Evolutionary conservation across 2,329 filamentous ascomycete genomes (phyloP).

Genomic region (Hypoxylon rubiginosum): DNA sequence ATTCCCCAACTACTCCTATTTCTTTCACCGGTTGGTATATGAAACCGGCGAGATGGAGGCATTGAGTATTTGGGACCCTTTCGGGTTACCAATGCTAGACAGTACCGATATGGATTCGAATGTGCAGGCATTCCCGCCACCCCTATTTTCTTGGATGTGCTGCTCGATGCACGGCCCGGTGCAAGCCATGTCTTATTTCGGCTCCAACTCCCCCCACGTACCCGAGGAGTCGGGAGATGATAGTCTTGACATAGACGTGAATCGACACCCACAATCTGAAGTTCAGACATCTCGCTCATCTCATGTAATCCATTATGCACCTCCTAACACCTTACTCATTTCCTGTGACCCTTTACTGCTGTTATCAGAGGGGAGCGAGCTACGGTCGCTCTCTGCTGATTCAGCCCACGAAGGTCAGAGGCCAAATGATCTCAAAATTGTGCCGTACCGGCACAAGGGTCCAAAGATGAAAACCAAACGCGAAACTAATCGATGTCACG

Average conservation of each 20-base stretch:
- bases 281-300: not conserved
- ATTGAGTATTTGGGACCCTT: slow-evolving; percentile 5
- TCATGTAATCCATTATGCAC: slow-evolving; percentile 16
- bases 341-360: not conserved
- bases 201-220: slow-evolving; percentile 18
- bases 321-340: not conserved
- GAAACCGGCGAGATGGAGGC: slow-evolving; percentile 18
- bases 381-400: not conserved
- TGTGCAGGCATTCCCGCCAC: slow-evolving; percentile 3
- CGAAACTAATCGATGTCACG: slow-evolving; percentile 6
- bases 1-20: slow-evolving; percentile 5
- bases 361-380: not conserved
- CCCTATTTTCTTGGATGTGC: slow-evolving; percentile 18
- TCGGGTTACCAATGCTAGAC: not conserved
- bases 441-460: slow-evolving; percentile 24
- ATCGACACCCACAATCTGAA: not conserved
- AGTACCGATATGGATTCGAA: slow-evolving; percentile 13
- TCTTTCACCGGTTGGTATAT: slow-evolving; percentile 2
- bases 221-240: slow-evolving; percentile 13
- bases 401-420: not conserved
- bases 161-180: not conserved
- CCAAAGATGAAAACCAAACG: slow-evolving; percentile 18
- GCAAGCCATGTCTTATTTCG: slow-evolving; percentile 19
- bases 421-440: slow-evolving; percentile 14
- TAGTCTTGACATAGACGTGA: slow-evolving; percentile 15